Base-by-base conservation (phyloP, 2,329 filamentous ascomycete species). In the Onygena corvina region DNA sequence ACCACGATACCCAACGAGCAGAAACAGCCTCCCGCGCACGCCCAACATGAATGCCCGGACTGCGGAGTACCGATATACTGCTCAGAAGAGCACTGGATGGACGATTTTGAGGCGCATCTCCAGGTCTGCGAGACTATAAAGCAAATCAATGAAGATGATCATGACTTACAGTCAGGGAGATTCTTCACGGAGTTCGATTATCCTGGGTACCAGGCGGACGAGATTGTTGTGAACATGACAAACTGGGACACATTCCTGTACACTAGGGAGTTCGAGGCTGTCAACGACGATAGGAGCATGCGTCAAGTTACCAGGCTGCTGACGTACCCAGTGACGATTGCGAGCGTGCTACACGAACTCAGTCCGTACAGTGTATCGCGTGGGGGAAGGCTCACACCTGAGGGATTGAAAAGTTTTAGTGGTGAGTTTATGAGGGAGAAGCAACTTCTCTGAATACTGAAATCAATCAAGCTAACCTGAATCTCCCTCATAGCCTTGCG, bases 171-270 rank as follows among this genome's bases (percentile, higher is more conserved):
- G 46, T 94, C 87, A 14, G 92, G 92, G 2, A 79, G 92, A 23
- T 84, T 87, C 66, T 98, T 98, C 67, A 83, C 85, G 11, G 93
- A 98, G 66, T 96, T 94, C 61, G 81, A 89, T 53, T 94, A 94
- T 62, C 88, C 92, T 0, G 86, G 84, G 11, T 76, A 82, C 49
- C 89, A 95, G 69, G 81, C 95, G 64, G 89, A 95, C 56, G 90
- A 95, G 64, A 86, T 88, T 29, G 76, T 92, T 56, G 80, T 95
- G 57, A 98, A 98, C 68, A 89, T 98, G 84, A 94, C 84, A 36
- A 98, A 93, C 66, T 98, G 92, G 92, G 92, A 98, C 66, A 96
- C 92, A 0, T 86, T 93, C 59, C 73, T 98, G 61, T 98, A 94
- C 64, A 93, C 88, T 2, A 77, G 92, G 60, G 84, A 94, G 59